phyloP scores from a whole-genome alignment of 2,329 filamentous ascomycete genomes.

The Aspergillus amoenus region DNA sequence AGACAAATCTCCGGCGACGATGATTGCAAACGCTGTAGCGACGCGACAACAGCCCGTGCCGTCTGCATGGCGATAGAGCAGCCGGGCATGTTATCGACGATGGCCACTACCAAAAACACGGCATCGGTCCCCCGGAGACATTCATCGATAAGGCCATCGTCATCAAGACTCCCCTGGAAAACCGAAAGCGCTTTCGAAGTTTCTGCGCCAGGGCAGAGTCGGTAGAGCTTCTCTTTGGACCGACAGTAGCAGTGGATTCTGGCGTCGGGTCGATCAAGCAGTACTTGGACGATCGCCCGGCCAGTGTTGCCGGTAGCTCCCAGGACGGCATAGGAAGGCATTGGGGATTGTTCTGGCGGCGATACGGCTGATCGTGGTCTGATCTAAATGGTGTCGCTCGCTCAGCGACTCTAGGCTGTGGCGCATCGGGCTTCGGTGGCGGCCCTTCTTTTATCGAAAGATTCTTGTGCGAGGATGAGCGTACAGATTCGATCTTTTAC shows the following conservation, averaged over 20 bases:
- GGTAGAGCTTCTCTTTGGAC: background rate
- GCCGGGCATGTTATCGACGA: conserved; percentile 3
- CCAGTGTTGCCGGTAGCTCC: conserved; percentile 1
- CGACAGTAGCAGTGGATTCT: conserved; percentile 1
- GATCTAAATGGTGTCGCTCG: background rate
- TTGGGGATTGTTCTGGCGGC: background rate
- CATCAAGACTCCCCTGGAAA: background rate
- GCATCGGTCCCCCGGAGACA: conserved; percentile 3
- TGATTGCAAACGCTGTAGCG: background rate
- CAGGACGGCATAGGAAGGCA: conserved; percentile 1
- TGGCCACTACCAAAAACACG: conserved; percentile 5
- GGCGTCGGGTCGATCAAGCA: background rate
- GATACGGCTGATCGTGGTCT: background rate
- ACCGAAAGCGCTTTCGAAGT: background rate
- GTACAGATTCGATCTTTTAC: too few species aligned
- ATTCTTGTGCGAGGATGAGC: too few species aligned
- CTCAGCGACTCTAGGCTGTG: background rate
- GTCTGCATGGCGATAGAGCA: background rate
- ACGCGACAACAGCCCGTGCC: background rate
- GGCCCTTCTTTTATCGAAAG: too few species aligned
- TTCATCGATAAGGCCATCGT: background rate
- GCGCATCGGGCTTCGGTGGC: background rate
- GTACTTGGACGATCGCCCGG: conserved; percentile 1
- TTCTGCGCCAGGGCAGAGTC: background rate
- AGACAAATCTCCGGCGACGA: background rate